phyloP scores from a whole-genome alignment of 345 rosid species.

The Gynandropsis gynandra region DNA sequence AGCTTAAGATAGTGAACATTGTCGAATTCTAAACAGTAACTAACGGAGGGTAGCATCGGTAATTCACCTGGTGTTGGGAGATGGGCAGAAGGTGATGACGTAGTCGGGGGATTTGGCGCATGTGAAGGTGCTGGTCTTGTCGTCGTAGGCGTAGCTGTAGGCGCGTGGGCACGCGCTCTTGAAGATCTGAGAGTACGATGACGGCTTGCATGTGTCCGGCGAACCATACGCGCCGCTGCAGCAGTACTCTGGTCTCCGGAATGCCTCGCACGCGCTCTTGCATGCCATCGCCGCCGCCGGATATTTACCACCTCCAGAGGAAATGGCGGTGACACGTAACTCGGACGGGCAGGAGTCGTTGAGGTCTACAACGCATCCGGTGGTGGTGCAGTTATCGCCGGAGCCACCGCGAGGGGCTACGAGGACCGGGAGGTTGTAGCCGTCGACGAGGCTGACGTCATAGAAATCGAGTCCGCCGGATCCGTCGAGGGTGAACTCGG shows the following conservation, averaged over 20 bases:
- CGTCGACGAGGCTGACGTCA: conserved; percentile 90
- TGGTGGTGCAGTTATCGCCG: conserved; percentile 56
- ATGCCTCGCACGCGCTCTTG: conserved; percentile 90
- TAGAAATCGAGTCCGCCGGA: conserved; percentile 63
- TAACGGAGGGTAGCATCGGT: too few species aligned
- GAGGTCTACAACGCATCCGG: conserved; percentile 72
- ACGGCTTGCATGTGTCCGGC: conserved; percentile 75
- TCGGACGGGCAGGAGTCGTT: conserved; percentile 76
- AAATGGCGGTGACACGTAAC: conserved; percentile 42
- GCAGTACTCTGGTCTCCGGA: conserved; percentile 66
- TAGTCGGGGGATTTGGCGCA: conserved; percentile 65
- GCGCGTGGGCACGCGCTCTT: conserved; percentile 85
- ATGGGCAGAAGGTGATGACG: conserved; percentile 81
- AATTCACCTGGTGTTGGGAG: conserved; percentile 66
- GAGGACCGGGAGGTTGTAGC: conserved; percentile 82
- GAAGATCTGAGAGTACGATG: conserved; percentile 62
- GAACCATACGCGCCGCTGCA: conserved; percentile 65
- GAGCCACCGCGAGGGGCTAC: conserved; percentile 76
- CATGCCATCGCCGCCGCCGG: conserved; percentile 66
- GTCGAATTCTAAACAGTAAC: too few species aligned
- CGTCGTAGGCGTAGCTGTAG: conserved; percentile 98
- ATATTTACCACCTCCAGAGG: too few species aligned
- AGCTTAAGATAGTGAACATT: too few species aligned
- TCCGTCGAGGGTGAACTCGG: conserved; percentile 80
- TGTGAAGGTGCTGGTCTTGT: conserved; percentile 86